Evolutionary conservation across 129 eudicot species (phyloP).

Genomic region (Chrysanthemum lavandulifolium): DNA sequence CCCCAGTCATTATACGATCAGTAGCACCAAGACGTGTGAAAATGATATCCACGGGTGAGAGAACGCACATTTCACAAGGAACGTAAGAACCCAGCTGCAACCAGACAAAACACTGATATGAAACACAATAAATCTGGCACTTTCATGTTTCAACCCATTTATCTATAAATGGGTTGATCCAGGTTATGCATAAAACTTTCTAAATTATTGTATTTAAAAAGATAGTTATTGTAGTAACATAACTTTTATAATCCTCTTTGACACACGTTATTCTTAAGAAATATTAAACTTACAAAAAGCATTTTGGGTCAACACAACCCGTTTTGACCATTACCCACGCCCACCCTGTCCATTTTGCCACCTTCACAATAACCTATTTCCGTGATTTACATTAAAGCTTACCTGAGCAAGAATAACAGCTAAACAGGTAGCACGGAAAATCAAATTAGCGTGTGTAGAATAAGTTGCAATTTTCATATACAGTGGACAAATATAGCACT

Average conservation of each 20-base stretch:
- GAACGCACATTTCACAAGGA: constrained; percentile 63
- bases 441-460: neutral
- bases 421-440: too few species aligned
- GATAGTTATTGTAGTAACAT: too few species aligned
- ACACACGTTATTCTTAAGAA: neutral
- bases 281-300: neutral
- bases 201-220: too few species aligned
- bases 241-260: too few species aligned
- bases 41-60: constrained; percentile 79
- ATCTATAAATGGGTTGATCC: too few species aligned
- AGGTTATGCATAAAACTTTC: constrained; percentile 9
- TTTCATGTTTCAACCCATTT: neutral
- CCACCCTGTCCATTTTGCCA: neutral
- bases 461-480: neutral
- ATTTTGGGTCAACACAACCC: neutral
- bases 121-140: constrained; percentile 1
- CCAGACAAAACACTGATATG: constrained; percentile 5
- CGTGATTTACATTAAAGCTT: too few species aligned
- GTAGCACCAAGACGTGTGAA: constrained; percentile 18
- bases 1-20: too few species aligned
- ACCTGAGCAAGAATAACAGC: too few species aligned
- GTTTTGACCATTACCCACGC: neutral
- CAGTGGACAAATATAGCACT: neutral
- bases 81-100: constrained; percentile 93
- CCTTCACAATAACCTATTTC: neutral